phyloP scores from a whole-genome alignment of 257 asterid genomes.

The Scutellaria barbata region DNA sequence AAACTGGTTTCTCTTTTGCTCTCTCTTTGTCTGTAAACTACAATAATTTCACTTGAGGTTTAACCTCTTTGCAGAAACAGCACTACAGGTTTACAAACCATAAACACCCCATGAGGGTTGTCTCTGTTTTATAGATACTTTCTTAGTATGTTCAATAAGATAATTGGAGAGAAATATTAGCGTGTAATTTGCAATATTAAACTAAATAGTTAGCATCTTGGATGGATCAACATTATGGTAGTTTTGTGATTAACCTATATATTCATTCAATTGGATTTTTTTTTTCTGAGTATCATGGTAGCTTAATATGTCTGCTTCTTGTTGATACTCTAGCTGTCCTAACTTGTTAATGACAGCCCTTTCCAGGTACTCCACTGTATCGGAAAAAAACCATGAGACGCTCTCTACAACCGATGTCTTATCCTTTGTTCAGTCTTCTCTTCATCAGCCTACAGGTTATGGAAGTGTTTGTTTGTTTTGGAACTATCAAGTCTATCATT shows the following conservation, averaged over 20 bases:
- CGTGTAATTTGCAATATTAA: background rate
- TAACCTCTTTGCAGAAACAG: background rate
- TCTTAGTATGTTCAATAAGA: background rate
- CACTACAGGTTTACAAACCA: background rate
- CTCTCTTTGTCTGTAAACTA: background rate
- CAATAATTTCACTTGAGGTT: background rate
- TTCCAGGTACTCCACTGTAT: slow-evolving; percentile 76
- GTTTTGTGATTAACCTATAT: background rate
- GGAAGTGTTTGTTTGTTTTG: slow-evolving; percentile 15
- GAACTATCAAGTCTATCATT: slow-evolving; percentile 19
- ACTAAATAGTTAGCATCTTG: background rate
- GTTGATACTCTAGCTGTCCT: slow-evolving; percentile 41
- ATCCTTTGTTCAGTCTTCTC: slow-evolving; percentile 58
- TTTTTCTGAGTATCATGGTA: background rate
- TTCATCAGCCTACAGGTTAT: slow-evolving; percentile 69
- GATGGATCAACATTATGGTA: background rate
- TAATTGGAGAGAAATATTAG: background rate
- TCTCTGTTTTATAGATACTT: background rate
- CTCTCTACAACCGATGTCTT: slow-evolving; percentile 45
- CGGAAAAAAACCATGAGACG: slow-evolving; percentile 39
- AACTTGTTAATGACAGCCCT: slow-evolving; percentile 61
- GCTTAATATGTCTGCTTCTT: slow-evolving; percentile 26
- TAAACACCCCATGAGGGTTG: background rate
- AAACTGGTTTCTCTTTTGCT: background rate
- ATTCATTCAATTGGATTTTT: background rate